Conservation (phyloP, 2,329 filamentous ascomycete genomes). For the Penicillium hordei region DNA sequence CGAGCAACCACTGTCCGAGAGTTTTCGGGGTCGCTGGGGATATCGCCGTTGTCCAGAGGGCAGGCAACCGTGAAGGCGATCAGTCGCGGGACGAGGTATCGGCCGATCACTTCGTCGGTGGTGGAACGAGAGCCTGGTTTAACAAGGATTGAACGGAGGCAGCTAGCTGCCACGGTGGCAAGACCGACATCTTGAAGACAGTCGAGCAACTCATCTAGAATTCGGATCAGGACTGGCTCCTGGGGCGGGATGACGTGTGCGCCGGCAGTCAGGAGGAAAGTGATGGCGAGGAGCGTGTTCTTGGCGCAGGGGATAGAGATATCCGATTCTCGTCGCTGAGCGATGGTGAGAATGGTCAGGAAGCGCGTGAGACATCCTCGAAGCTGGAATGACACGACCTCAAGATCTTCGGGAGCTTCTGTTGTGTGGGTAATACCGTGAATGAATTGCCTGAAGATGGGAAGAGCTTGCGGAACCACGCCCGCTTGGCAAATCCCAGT, state of each 20-base stretch:
- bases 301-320: slow-evolving; percentile 85
- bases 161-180: slow-evolving; percentile 85
- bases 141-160: slow-evolving; percentile 80
- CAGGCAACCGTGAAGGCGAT: slow-evolving; percentile 67
- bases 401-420: slow-evolving; percentile 36
- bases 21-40: slow-evolving; percentile 66
- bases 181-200: slow-evolving; percentile 64
- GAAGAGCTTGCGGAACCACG: slow-evolving; percentile 84
- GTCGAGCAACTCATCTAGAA: slow-evolving; percentile 78
- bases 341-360: slow-evolving; percentile 63
- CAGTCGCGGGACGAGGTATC: slow-evolving; percentile 72
- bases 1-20: slow-evolving; percentile 70
- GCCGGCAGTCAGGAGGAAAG: slow-evolving; percentile 82
- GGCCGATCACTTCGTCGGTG: slow-evolving; percentile 71
- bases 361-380: slow-evolving; percentile 81
- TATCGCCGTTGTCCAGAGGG: slow-evolving; percentile 59
- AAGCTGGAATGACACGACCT: slow-evolving; percentile 66
- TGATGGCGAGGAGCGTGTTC: slow-evolving; percentile 84
- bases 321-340: slow-evolving; percentile 57
- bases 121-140: slow-evolving; percentile 57
- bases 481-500: slow-evolving; percentile 83
- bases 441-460: slow-evolving; percentile 89
- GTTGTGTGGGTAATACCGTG: slow-evolving; percentile 61
- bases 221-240: slow-evolving; percentile 72
- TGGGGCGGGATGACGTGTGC: slow-evolving; percentile 69